Evolutionary conservation across 1,284 basidiomycete species (phyloP).

Genomic region (Rhodotorula sp.): DNA sequence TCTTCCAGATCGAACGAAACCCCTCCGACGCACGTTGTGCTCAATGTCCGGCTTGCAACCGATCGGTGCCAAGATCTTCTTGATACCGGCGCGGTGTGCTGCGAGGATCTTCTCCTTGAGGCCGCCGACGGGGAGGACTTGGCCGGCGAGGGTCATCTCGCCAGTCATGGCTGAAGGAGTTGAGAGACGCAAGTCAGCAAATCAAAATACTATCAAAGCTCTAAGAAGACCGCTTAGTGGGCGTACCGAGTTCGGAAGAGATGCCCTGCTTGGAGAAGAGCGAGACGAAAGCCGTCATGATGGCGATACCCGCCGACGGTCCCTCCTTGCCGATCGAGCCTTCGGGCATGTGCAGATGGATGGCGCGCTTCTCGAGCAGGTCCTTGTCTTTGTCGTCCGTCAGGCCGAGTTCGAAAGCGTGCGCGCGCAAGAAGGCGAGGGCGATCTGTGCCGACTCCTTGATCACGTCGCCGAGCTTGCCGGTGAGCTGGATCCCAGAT

Average conservation of each 20-base stretch:
- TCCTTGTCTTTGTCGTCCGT: conserved; percentile 66
- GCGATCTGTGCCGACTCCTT: conserved; percentile 93
- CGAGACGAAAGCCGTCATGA: conserved; percentile 85
- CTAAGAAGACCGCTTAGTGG: conserved; percentile 18
- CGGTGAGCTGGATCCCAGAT: conserved; percentile 88
- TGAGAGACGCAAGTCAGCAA: conserved; percentile 44
- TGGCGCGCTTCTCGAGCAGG: conserved; percentile 71
- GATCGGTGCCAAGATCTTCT: conserved; percentile 70
- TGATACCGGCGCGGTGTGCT: conserved; percentile 89
- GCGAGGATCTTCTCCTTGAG: conserved; percentile 94
- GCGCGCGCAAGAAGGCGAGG: conserved; percentile 86
- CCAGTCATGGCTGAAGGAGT: conserved; percentile 77
- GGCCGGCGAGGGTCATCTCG: conserved; percentile 87
- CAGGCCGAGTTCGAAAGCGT: conserved; percentile 85
- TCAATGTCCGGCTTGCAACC: conserved; percentile 89
- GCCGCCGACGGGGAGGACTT: conserved; percentile 89
- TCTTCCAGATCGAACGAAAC: too few relatives aligned
- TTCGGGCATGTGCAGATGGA: conserved; percentile 95
- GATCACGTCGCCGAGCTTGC: conserved; percentile 97
- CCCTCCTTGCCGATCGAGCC: conserved; percentile 98
- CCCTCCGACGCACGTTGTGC: conserved; percentile 63
- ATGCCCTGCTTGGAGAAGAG: conserved; percentile 81
- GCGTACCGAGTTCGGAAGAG: conserved; percentile 77
- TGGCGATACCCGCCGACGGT: conserved; percentile 91
- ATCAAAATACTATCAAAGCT: too few relatives aligned